A percentile compares a stretch with the other conserved stretches of the same genome.
These are phyloP conservation scores for Fusarium phyllophilum DNA, from an alignment of 2,329 filamentous ascomycete genomes.

Conservation along the genomic window DNA sequence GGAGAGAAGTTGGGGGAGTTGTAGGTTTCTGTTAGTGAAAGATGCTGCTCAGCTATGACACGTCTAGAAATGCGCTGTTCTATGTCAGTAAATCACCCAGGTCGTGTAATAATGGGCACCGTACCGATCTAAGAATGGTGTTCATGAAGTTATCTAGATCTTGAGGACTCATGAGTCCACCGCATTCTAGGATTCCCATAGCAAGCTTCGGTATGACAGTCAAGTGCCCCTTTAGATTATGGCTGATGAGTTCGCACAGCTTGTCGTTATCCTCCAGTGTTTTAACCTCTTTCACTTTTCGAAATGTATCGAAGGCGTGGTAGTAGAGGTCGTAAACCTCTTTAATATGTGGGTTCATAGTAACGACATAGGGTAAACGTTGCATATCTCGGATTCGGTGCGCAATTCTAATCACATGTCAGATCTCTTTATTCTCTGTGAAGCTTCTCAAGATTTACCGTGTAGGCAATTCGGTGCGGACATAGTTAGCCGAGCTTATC, in stretches of 20 bases:
- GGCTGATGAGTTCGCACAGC: conserved; percentile 82
- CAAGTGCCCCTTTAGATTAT: conserved; percentile 86
- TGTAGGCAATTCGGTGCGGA: conserved; percentile 91
- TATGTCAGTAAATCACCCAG: neutral
- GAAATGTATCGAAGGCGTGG: conserved; percentile 91
- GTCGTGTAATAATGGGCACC: conserved; percentile 42
- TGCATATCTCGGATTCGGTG: conserved; percentile 98
- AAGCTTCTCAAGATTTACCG: conserved; percentile 39
- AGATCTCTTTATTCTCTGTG: conserved; percentile 2
- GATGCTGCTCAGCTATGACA: conserved; percentile 97
- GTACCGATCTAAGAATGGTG: conserved; percentile 85
- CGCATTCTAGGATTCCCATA: conserved; percentile 93
- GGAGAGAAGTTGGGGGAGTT: conserved; percentile 91
- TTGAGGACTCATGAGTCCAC: conserved; percentile 80
- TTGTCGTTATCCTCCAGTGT: conserved; percentile 88
- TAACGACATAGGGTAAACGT: conserved; percentile 92
- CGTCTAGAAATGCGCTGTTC: conserved; percentile 87
- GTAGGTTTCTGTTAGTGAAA: conserved; percentile 94
- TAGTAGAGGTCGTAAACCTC: conserved; percentile 98
- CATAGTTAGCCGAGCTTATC: conserved; percentile 96
- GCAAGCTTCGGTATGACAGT: conserved; percentile 93
- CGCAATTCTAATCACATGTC: conserved; percentile 70
- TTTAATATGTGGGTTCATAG: conserved; percentile 93
- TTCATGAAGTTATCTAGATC: conserved; percentile 96
- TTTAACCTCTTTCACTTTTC: conserved; percentile 84